Percentiles rank a stretch among this genome's conserved stretches.
Conservation (phyloP, 2,329 filamentous ascomycete genomes). For the Gremmenia infestans region DNA sequence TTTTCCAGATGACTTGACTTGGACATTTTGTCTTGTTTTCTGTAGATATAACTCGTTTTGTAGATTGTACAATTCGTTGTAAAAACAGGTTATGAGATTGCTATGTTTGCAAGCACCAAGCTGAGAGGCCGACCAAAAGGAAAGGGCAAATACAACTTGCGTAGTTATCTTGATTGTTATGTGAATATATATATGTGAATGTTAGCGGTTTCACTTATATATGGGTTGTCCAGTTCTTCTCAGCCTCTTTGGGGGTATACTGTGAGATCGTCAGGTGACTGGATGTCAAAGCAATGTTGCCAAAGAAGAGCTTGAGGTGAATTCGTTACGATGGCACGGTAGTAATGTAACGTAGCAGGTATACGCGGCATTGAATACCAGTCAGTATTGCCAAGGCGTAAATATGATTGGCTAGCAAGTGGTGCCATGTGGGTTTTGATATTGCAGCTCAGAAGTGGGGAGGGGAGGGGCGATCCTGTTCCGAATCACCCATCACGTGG, state of each 20-base stretch:
- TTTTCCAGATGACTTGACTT: constrained; percentile 21
- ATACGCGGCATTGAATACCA: background rate
- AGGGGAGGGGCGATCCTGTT: background rate
- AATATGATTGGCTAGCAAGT: background rate
- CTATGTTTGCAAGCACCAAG: no score
- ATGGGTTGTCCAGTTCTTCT: background rate
- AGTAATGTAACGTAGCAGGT: background rate
- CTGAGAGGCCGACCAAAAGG: background rate
- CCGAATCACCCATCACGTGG: background rate
- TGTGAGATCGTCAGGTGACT: background rate
- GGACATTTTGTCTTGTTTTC: constrained; percentile 10
- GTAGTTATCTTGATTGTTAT: background rate
- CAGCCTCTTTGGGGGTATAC: background rate
- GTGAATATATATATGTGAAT: background rate
- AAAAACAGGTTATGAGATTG: background rate
- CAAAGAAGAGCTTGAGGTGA: background rate
- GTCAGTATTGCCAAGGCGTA: background rate
- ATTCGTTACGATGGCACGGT: no score
- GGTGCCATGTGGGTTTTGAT: background rate
- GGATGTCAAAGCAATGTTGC: background rate
- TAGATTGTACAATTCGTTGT: background rate
- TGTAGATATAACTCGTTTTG: background rate
- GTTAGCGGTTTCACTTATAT: background rate
- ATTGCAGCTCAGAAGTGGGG: background rate
- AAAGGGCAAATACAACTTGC: background rate